These are phyloP conservation scores for Lachancea sp. DNA, from an alignment of 805 yeast genomes.

Conservation along the genomic window DNA sequence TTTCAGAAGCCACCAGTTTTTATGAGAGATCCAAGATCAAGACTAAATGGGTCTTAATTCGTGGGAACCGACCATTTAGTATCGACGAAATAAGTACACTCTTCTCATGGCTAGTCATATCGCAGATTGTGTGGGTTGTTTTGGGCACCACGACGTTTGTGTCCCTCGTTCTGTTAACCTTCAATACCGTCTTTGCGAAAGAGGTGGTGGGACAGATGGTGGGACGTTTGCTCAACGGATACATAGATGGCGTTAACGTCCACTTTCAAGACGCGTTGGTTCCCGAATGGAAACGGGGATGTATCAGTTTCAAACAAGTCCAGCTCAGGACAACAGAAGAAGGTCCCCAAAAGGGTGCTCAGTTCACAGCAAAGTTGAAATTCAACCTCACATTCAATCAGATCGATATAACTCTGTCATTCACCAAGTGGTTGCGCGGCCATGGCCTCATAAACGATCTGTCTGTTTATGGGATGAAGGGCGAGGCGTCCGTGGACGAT, in stretches of 20 bases:
- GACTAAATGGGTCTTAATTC: constrained; percentile 71
- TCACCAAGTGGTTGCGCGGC: constrained; percentile 82
- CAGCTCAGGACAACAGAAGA: constrained; percentile 45
- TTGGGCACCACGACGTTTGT: constrained; percentile 89
- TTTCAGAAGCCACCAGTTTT: constrained; percentile 37
- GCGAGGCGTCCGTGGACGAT: constrained; percentile 52
- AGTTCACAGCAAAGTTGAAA: constrained; percentile 37
- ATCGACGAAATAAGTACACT: constrained; percentile 83
- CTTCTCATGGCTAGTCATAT: constrained; percentile 83
- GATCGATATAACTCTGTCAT: constrained; percentile 69
- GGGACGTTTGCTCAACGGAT: constrained; percentile 67
- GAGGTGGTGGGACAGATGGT: constrained; percentile 76
- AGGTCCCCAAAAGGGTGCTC: not conserved
- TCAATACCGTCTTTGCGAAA: constrained; percentile 81
- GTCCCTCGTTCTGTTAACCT: constrained; percentile 64
- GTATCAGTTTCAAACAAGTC: constrained; percentile 73
- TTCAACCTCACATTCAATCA: constrained; percentile 77
- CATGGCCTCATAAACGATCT: constrained; percentile 75
- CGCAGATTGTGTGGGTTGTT: constrained; percentile 71
- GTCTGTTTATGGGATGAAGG: constrained; percentile 76
- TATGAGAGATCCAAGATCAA: constrained; percentile 44
- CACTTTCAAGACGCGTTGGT: constrained; percentile 85
- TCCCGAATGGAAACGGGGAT: constrained; percentile 87
- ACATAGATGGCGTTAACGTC: constrained; percentile 69
- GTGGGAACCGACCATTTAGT: constrained; percentile 77